These are phyloP conservation scores for Cylindrotheca fusiformis DNA, from an alignment of 108 stramenopile genomes.

Conservation along the genomic window DNA sequence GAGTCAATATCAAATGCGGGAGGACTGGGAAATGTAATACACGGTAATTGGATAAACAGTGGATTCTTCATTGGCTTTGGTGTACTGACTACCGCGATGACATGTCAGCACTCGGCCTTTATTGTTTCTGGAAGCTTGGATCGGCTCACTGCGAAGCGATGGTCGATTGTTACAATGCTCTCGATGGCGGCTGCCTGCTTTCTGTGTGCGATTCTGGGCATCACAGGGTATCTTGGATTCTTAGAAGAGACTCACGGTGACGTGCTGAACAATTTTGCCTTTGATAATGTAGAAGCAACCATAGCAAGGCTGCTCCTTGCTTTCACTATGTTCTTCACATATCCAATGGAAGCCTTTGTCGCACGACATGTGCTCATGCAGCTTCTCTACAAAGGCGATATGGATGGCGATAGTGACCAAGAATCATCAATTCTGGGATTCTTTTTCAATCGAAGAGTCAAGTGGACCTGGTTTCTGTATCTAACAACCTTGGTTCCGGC, in stretches of 20 bases:
- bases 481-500: conserved; percentile 64
- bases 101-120: conserved; percentile 86
- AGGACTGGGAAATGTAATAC: conserved; percentile 56
- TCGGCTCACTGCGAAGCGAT: conserved; percentile 47
- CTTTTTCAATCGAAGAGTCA: conserved; percentile 44
- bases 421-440: conserved; percentile 27
- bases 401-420: conserved; percentile 45
- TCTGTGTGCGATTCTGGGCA: conserved; percentile 56
- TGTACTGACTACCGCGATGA: conserved; percentile 75
- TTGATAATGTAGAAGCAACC: conserved; percentile 49
- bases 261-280: conserved; percentile 75
- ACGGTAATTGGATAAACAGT: conserved; percentile 44
- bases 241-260: conserved; percentile 74
- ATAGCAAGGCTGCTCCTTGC: conserved; percentile 62
- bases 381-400: conserved; percentile 66
- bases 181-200: conserved; percentile 45
- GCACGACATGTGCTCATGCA: conserved; percentile 72
- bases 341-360: conserved; percentile 81
- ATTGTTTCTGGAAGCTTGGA: conserved; percentile 62
- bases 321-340: conserved; percentile 85
- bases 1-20: conserved; percentile 54
- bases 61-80: conserved; percentile 84
- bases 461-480: conserved; percentile 61
- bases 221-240: conserved; percentile 76
- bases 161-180: conserved; percentile 59